phyloP scores from a whole-genome alignment of 2,329 filamentous ascomycete species.

The Zasmidium cellare region DNA sequence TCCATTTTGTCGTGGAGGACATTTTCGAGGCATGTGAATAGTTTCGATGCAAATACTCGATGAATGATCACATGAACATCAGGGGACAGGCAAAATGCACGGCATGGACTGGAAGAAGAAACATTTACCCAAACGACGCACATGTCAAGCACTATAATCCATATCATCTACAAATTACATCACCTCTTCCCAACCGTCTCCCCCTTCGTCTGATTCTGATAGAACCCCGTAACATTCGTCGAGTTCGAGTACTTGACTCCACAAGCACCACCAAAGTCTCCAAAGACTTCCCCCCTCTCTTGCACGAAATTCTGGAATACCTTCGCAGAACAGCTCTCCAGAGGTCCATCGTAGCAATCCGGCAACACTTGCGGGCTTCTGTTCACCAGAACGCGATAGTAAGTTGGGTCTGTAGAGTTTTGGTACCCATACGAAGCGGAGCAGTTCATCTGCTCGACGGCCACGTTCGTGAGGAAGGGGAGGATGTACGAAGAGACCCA shows the following conservation, averaged over 20 bases:
- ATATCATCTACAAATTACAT: not conserved
- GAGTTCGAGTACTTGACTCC: constrained; percentile 45
- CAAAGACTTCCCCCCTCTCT: constrained; percentile 44
- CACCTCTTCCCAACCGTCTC: constrained; percentile 22
- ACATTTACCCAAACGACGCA: too few relatives aligned
- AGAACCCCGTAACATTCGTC: constrained; percentile 38
- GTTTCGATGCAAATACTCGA: not conserved
- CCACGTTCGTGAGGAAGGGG: constrained; percentile 66
- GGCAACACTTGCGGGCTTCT: constrained; percentile 50
- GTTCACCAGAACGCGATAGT: constrained; percentile 55
- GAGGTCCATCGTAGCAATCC: constrained; percentile 51
- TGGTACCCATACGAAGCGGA: constrained; percentile 55
- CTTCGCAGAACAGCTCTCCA: constrained; percentile 50
- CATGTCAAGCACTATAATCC: too few relatives aligned
- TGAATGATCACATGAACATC: not conserved
- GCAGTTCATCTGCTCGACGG: constrained; percentile 66
- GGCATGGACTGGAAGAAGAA: too few relatives aligned
- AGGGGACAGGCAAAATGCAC: too few relatives aligned
- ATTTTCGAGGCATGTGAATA: not conserved
- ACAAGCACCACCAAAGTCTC: constrained; percentile 45
- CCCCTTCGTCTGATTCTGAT: constrained; percentile 22
- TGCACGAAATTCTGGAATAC: constrained; percentile 47
- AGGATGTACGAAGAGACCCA: constrained; percentile 65
- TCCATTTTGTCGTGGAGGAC: not conserved
- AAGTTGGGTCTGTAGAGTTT: constrained; percentile 41